Evolutionary conservation across 495 filamentous ascomycete genomes (phyloP).

Genomic region (Lentithecium fluviatile): DNA sequence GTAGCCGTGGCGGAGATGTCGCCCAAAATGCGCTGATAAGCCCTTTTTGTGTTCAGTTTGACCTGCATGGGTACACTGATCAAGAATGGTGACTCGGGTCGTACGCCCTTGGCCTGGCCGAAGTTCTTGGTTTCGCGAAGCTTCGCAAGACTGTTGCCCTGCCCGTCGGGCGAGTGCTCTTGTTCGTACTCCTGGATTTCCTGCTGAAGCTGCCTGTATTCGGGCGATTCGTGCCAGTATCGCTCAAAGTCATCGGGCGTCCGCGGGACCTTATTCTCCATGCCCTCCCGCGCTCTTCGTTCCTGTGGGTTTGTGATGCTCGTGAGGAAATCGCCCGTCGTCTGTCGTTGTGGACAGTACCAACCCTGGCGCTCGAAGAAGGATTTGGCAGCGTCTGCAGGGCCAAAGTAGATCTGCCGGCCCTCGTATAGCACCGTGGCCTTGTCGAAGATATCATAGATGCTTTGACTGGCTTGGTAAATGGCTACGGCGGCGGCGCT

Average conservation of each 20-base stretch:
- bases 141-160: conserved; percentile 45
- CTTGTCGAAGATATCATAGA: conserved; percentile 40
- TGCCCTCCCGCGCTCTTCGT: conserved; percentile 57
- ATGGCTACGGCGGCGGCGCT: conserved; percentile 65
- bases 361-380: conserved; percentile 56
- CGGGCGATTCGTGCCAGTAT: conserved; percentile 71
- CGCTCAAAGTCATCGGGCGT: conserved; percentile 67
- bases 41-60: conserved; percentile 50
- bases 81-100: conserved; percentile 65
- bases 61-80: conserved; percentile 69
- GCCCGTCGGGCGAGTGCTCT: conserved; percentile 10
- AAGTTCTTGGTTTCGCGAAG: conserved; percentile 61
- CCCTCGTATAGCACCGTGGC: conserved; percentile 42
- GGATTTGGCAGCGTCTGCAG: conserved; percentile 17
- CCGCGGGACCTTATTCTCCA: conserved; percentile 61
- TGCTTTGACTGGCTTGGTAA: conserved; percentile 76
- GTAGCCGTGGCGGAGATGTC: conserved; percentile 14
- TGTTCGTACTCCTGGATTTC: conserved; percentile 70
- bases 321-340: conserved; percentile 70
- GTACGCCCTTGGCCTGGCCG: conserved; percentile 55
- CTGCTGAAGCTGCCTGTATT: conserved; percentile 60
- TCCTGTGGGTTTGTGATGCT: conserved; percentile 66
- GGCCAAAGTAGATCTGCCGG: conserved; percentile 43
- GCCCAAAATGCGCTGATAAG: conserved; percentile 56
- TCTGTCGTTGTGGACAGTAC: conserved; percentile 57